Evolutionary conservation across 306 rosid species (phyloP), one percentile per base, ranked within the genome.

Genomic region (Fagus sylvatica): DNA sequence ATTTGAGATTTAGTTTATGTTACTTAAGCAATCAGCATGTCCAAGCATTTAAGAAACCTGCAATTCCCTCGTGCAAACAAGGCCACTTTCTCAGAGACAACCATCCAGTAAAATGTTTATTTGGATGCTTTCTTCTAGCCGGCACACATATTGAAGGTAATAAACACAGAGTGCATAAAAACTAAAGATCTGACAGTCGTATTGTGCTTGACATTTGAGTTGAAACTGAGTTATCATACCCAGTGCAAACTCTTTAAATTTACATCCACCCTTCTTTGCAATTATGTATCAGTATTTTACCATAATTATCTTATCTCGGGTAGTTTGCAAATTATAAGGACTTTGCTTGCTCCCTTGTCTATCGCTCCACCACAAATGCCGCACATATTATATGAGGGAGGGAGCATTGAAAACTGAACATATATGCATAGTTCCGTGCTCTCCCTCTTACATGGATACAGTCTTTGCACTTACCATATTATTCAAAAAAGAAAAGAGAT

Each of bases 101-200:
- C 7, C 40, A 32, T 9, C 32, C 67, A 19, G 7, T 30, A 5
- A 60, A 60, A 13, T 30, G 67, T 33, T 22, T 33, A 17, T 60
- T 60, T 12, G 64, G 67, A 30, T 60, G 12, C n/a, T 10, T 60
- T 60, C 67, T 11, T 32, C 6, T 33, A 33, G 39, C 7, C n/a
- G 13, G 10, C 9, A 61, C 40, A 32, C 68, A 61, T 57, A 3
- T n/a, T 9, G 15, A 57, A 57, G 36, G 36, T 19, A 22, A 57
- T 9, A 22, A 57, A 28, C 32, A 57, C 16, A 9, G 40, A 19
- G 19, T 37, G 30, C 4, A 5, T 55, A 61, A 36, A 82, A 82
- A 60, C 68, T 41, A 69, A 57, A 74, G 53, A 74, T 42, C 75
- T 53, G 76, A 76, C 74, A 30, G 49, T 61, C 33, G 46, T 72